Conservation (phyloP, 2,329 filamentous ascomycete genomes). For the Cryphonectria japonica region DNA sequence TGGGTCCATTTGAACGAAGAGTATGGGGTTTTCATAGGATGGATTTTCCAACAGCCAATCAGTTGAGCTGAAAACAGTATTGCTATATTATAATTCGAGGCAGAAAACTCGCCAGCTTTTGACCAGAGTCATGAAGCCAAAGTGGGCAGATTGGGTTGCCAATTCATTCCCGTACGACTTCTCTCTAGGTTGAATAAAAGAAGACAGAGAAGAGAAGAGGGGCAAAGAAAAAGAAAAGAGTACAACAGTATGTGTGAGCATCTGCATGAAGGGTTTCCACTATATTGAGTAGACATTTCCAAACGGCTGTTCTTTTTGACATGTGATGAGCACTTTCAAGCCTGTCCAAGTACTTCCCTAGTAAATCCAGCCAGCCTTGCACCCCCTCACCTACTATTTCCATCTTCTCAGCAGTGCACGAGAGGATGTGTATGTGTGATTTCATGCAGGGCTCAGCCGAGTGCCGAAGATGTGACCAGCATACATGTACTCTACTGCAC, state of each 20-base stretch:
- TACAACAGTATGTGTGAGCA: neutral
- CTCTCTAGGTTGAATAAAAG: neutral
- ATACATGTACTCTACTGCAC: neutral
- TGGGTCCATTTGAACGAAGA: neutral
- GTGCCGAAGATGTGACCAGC: neutral
- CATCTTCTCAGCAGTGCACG: neutral
- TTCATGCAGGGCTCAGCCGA: neutral
- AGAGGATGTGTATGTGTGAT: neutral
- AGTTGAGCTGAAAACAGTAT: constrained; percentile 8
- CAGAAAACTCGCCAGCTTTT: neutral
- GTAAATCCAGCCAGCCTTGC: too few relatives aligned
- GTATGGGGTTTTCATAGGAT: neutral
- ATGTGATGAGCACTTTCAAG: neutral
- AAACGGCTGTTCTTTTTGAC: neutral
- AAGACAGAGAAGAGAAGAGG: neutral
- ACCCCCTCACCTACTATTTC: too few relatives aligned
- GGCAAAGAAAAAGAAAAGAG: too few relatives aligned
- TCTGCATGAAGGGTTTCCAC: neutral
- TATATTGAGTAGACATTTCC: neutral
- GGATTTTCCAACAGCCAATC: constrained; percentile 3
- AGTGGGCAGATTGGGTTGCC: neutral
- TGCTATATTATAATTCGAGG: neutral
- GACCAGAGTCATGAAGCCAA: too few relatives aligned
- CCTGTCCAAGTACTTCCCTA: neutral
- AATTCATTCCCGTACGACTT: neutral